A percentile compares a stretch with the other conserved stretches of the same genome.
These are phyloP conservation scores for Cercospora sp. DNA, from an alignment of 2,329 filamentous ascomycete genomes.

Conservation along the genomic window DNA sequence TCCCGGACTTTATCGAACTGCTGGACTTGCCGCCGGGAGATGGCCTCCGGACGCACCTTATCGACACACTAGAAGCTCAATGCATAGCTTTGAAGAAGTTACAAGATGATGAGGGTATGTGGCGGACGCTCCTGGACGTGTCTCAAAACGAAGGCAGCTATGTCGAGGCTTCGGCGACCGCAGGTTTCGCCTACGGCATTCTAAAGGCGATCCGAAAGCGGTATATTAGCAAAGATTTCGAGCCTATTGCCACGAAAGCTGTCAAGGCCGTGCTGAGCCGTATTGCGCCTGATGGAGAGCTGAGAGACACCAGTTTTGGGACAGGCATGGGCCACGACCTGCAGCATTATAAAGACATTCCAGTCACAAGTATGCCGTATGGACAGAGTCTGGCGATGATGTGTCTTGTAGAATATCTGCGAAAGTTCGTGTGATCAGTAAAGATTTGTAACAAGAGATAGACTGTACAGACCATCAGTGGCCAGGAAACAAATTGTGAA, in stretches of 20 bases:
- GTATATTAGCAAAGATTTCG: constrained; percentile 65
- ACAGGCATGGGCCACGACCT: constrained; percentile 73
- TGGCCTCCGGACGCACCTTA: constrained; percentile 60
- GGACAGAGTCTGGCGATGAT: constrained; percentile 84
- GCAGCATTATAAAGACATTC: constrained; percentile 76
- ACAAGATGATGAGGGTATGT: constrained; percentile 63
- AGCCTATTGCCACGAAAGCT: constrained; percentile 63
- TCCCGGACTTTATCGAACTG: constrained; percentile 76
- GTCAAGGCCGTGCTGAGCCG: constrained; percentile 66
- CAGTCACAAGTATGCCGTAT: constrained; percentile 78
- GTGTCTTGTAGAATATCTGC: constrained; percentile 71
- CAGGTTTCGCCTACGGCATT: constrained; percentile 78
- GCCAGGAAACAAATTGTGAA: background rate
- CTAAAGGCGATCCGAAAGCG: constrained; percentile 70
- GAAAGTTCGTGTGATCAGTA: constrained; percentile 54
- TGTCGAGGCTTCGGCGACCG: constrained; percentile 73
- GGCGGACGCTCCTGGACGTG: constrained; percentile 73
- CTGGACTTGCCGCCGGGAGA: constrained; percentile 62
- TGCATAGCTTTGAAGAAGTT: constrained; percentile 62
- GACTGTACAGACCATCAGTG: background rate
- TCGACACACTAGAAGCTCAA: constrained; percentile 67
- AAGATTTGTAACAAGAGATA: background rate
- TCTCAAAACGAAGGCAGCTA: constrained; percentile 68
- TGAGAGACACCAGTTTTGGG: constrained; percentile 74
- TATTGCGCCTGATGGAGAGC: constrained; percentile 66